These are phyloP conservation scores for Phytophthora sp. DNA, from an alignment of 352 stramenopile genomes.

Conservation along the genomic window DNA sequence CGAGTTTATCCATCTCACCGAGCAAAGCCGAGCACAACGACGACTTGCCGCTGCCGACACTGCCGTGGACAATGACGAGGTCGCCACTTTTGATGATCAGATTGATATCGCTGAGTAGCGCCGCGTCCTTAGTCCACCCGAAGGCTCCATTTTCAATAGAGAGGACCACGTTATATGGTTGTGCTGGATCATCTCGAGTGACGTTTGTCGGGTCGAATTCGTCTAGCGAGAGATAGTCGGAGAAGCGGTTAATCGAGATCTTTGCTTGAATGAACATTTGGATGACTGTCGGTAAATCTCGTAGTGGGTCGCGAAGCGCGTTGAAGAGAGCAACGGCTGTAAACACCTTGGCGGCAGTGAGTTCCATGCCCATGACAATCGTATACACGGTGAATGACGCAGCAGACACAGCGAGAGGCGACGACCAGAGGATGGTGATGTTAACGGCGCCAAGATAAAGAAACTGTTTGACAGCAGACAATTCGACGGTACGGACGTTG, in stretches of 20 bases:
- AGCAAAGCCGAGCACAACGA: constrained; percentile 58
- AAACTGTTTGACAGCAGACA: constrained; percentile 65
- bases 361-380: constrained; percentile 34
- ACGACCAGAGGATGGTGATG: constrained; percentile 65
- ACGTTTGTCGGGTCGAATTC: constrained; percentile 37
- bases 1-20: constrained; percentile 85
- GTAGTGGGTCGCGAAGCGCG: constrained; percentile 42
- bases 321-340: constrained; percentile 62
- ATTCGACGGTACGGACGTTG: constrained; percentile 74
- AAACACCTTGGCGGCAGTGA: constrained; percentile 64
- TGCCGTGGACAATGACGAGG: constrained; percentile 56
- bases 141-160: constrained; percentile 40
- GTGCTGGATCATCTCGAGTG: constrained; percentile 1
- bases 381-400: constrained; percentile 57
- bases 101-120: constrained; percentile 43
- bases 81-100: constrained; percentile 50
- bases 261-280: constrained; percentile 48
- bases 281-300: constrained; percentile 41
- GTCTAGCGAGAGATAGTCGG: constrained; percentile 34
- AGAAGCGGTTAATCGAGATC: constrained; percentile 42
- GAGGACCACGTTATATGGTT: constrained; percentile 19
- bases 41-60: constrained; percentile 62
- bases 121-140: constrained; percentile 31
- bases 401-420: constrained; percentile 49
- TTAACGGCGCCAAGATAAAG: constrained; percentile 55